A percentile compares a stretch with the other conserved stretches of the same genome.
Evolutionary conservation across 176 grass and related monocot species (phyloP).

Genomic region (Calamus simplicifolius): DNA sequence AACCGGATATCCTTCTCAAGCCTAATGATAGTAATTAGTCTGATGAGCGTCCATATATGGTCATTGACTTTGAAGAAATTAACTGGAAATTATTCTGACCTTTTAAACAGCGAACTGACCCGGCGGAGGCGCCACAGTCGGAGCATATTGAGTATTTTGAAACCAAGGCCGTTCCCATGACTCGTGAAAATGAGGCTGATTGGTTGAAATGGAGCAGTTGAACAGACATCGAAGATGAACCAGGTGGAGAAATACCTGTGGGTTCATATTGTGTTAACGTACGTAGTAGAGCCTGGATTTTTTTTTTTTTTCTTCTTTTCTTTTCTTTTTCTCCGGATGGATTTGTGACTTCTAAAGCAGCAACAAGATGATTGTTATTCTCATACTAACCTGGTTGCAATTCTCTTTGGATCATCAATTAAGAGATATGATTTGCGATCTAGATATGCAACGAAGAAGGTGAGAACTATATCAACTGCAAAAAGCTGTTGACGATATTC

Average conservation of each 20-base stretch:
- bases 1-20: slow-evolving; percentile 80
- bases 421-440: slow-evolving; percentile 67
- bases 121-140: slow-evolving; percentile 76
- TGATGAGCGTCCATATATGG: slow-evolving; percentile 22
- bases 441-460: slow-evolving; percentile 86
- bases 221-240: slow-evolving; percentile 92
- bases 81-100: slow-evolving; percentile 34
- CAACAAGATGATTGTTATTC: not conserved
- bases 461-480: slow-evolving; percentile 79
- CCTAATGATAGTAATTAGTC: slow-evolving; percentile 36
- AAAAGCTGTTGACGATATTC: slow-evolving; percentile 72
- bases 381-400: slow-evolving; percentile 59
- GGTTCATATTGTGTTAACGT: slow-evolving; percentile 7
- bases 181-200: slow-evolving; percentile 55
- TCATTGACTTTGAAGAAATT: slow-evolving; percentile 11
- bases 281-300: not conserved
- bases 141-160: slow-evolving; percentile 76
- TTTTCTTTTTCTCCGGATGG: too few relatives aligned
- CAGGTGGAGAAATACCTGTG: slow-evolving; percentile 83
- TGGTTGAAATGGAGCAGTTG: slow-evolving; percentile 76
- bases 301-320: too few relatives aligned
- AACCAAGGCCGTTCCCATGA: slow-evolving; percentile 45
- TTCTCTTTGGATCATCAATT: slow-evolving; percentile 66
- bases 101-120: slow-evolving; percentile 56
- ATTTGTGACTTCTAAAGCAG: too few relatives aligned